These are phyloP conservation scores for Hypoxylon sp. DNA, from an alignment of 2,329 filamentous ascomycete genomes.

Conservation along the genomic window DNA sequence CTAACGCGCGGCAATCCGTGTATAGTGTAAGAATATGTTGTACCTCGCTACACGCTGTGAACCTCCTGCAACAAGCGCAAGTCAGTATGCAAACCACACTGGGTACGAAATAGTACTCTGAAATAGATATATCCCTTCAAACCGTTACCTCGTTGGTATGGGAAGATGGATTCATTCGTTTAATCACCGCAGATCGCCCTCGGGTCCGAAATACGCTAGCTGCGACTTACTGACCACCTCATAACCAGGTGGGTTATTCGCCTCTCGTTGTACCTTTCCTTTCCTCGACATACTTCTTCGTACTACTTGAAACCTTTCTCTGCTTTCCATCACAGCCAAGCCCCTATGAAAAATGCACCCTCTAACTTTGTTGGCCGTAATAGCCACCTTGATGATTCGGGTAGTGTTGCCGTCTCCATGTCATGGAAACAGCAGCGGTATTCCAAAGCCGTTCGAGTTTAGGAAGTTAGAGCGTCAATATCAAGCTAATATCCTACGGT, in stretches of 20 bases:
- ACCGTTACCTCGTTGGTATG: background rate
- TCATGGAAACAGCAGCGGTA: constrained; percentile 22
- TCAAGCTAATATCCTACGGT: constrained; percentile 25
- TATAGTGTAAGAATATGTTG: background rate
- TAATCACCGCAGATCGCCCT: background rate
- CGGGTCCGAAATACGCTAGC: constrained; percentile 21
- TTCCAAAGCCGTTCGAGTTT: constrained; percentile 36
- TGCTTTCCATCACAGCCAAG: background rate
- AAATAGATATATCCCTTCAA: background rate
- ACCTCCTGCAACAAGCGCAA: no score
- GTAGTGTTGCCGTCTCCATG: background rate
- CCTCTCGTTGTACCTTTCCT: background rate
- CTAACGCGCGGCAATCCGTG: background rate
- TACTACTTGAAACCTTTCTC: background rate
- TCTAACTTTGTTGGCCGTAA: background rate
- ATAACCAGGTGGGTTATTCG: background rate
- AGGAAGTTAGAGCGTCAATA: constrained; percentile 33
- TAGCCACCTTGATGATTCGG: constrained; percentile 4
- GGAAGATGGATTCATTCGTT: background rate
- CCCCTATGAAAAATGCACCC: constrained; percentile 11
- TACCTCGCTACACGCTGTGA: background rate
- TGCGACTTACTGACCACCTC: background rate
- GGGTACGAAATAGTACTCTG: background rate
- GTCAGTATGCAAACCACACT: background rate
- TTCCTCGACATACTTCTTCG: background rate